Percentiles rank a stretch among this genome's conserved stretches.
Evolutionary conservation across 1,284 basidiomycete genomes (phyloP).

Genomic region (Cutaneotrichosporon arboriforme): DNA sequence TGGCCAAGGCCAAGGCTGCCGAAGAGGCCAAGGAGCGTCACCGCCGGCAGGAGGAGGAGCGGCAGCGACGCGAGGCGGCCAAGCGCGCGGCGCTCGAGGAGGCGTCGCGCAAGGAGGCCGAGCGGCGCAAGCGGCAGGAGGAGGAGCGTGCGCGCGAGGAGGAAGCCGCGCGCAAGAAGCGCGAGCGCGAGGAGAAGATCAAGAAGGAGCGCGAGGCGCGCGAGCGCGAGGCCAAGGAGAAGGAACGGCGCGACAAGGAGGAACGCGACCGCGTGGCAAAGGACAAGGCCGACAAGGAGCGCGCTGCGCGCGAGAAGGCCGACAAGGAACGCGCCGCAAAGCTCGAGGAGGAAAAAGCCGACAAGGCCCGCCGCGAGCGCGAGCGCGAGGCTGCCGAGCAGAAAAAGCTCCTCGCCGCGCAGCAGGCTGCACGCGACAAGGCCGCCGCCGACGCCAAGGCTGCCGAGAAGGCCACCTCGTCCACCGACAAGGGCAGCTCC

Average conservation of each 20-base stretch:
- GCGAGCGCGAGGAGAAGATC: constrained; percentile 63
- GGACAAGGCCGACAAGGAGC: constrained; percentile 60
- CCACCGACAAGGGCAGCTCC: background rate
- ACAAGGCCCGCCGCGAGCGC: constrained; percentile 35
- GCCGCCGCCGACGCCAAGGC: constrained; percentile 28
- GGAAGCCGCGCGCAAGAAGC: constrained; percentile 57
- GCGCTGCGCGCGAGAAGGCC: constrained; percentile 32
- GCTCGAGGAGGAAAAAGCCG: constrained; percentile 32
- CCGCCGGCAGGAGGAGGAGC: constrained; percentile 67
- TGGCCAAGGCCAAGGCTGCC: constrained; percentile 60
- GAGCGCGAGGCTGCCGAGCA: constrained; percentile 40
- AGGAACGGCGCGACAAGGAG: constrained; percentile 56
- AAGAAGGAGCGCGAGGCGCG: constrained; percentile 51
- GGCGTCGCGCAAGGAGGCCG: constrained; percentile 52
- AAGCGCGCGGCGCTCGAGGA: constrained; percentile 76
- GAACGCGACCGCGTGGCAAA: constrained; percentile 60
- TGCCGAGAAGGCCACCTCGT: constrained; percentile 18
- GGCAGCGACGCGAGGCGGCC: constrained; percentile 63
- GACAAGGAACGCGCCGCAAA: constrained; percentile 40
- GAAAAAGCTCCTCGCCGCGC: constrained; percentile 37
- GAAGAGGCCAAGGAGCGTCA: constrained; percentile 61
- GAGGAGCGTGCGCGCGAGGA: constrained; percentile 52
- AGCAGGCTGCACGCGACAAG: constrained; percentile 37
- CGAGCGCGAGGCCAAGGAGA: constrained; percentile 49
- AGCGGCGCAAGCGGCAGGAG: constrained; percentile 51